Base-by-base conservation (phyloP, 306 rosid genomes). In the Crataegus laevigata region DNA sequence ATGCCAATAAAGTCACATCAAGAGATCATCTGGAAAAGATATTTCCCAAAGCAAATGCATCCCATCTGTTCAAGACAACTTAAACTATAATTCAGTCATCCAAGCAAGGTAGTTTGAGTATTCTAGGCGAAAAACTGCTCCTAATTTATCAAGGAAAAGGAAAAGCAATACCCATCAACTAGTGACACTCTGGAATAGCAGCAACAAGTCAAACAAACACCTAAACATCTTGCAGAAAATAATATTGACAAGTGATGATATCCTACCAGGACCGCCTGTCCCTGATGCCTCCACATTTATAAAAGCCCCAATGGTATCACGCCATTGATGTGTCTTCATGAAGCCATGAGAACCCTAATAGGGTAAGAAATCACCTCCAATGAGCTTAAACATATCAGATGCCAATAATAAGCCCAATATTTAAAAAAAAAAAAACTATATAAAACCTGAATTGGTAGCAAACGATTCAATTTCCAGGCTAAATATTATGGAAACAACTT, bases 271-370 rank as follows among this genome's bases (percentile, higher is more conserved):
- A 58, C 99, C 99, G 30, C 92, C 91, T 26, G 85, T 76, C 77
- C 99, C 99, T 43, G 99, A 89, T 61, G 99, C 99, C 85, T 96
- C 99, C 60, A 96, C 89, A 76, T 96, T 92, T 82, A 96, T 86
- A 81, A 82, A 82, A 81, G 98, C 99, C 84, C 99, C 99, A 77
- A 96, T 86, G 13, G 93, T 88, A 63, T 92, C 84, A 69, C 71
- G 92, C 99, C 99, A 96, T 77, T 86, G 84, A 86, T 96, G 86
- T 45, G 90, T 88, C 90, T 83, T 91, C 97, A 96, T 96, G 87
- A 96, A 96, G 36, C 99, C 99, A 82, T 96, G 99, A 30, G 99
- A 58, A 74, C 93, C 99, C 99, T 94, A 80, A 73, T 79, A 87
- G 77, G 59, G 80, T 43, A 70, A 68, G 71, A 77, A 84, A 84